Conservation (phyloP, 2,329 filamentous ascomycete genomes). For the Fusarium siculi region DNA sequence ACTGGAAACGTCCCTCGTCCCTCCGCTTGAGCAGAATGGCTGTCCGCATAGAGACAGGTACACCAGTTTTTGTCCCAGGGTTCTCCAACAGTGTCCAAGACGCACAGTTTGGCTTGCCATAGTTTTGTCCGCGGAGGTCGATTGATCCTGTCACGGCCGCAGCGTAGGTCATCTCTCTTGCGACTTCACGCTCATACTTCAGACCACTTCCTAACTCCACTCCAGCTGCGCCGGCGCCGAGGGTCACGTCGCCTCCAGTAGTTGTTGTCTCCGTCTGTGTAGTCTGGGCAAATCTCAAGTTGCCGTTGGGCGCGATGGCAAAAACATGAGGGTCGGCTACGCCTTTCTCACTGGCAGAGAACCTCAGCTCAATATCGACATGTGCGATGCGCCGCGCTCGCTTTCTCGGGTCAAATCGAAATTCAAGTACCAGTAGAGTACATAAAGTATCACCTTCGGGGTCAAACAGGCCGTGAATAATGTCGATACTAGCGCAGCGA, state of each 20-base stretch:
- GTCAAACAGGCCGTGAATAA: conserved; percentile 10
- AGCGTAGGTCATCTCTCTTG: conserved; percentile 1
- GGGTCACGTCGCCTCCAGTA: not conserved
- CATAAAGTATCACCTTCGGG: conserved; percentile 15
- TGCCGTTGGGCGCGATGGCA: conserved; percentile 8
- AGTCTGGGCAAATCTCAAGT: not conserved
- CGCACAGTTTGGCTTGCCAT: not conserved
- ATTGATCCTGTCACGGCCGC: not conserved
- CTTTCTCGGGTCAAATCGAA: not conserved
- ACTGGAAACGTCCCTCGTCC: not conserved
- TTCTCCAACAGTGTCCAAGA: conserved; percentile 26
- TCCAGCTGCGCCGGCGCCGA: not conserved
- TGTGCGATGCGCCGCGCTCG: not conserved
- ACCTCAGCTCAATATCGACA: conserved; percentile 11
- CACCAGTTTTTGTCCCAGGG: not conserved
- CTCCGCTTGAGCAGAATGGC: not conserved
- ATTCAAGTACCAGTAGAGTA: conserved; percentile 7
- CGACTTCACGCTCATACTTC: conserved; percentile 1
- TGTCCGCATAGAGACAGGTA: conserved; percentile 1
- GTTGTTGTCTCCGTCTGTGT: not conserved
- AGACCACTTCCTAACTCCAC: not conserved
- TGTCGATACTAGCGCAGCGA: conserved; percentile 5
- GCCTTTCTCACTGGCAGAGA: not conserved
- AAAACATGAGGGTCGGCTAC: not conserved
- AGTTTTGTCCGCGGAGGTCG: not conserved